These are phyloP conservation scores for Leishmania mexicana DNA, from an alignment of 208 protist genomes.

Conservation along the genomic window DNA sequence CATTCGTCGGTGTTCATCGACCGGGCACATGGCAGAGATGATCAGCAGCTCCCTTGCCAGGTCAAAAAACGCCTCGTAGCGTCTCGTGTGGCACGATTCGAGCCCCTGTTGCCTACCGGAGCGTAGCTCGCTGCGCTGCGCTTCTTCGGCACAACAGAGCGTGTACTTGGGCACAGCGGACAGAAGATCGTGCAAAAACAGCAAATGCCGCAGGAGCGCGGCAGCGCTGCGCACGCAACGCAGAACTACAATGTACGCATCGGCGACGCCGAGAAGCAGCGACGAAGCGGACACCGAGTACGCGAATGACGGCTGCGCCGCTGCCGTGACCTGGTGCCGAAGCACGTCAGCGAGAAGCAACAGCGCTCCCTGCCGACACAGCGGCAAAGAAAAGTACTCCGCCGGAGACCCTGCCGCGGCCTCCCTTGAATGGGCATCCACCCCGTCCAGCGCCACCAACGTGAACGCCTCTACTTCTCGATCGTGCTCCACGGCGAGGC, in stretches of 20 bases:
- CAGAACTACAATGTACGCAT: conserved; percentile 5
- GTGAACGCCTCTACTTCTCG: conserved; percentile 20
- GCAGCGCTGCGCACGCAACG: conserved; percentile 8
- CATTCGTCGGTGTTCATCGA: conserved; percentile 35
- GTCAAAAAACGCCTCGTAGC: conserved; percentile 61
- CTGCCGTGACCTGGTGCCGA: neutral
- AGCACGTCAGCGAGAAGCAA: conserved; percentile 24
- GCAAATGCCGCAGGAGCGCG: conserved; percentile 24
- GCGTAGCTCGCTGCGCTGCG: neutral
- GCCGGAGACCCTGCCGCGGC: neutral
- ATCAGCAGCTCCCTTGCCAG: conserved; percentile 56
- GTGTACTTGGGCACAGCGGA: conserved; percentile 30
- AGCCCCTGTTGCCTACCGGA: neutral
- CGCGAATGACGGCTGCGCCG: neutral
- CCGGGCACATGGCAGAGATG: conserved; percentile 51
- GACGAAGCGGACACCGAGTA: conserved; percentile 18
- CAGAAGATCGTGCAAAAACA: conserved; percentile 27
- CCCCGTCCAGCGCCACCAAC: conserved; percentile 8
- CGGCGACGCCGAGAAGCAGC: conserved; percentile 15
- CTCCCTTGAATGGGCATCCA: conserved; percentile 3
- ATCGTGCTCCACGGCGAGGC: conserved; percentile 18
- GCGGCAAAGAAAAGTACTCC: neutral
- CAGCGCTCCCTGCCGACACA: conserved; percentile 29
- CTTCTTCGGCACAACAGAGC: conserved; percentile 18
- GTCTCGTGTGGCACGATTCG: conserved; percentile 30